Conservation (phyloP, 441 rosid species). For the Populus trichocarpa region DNA sequence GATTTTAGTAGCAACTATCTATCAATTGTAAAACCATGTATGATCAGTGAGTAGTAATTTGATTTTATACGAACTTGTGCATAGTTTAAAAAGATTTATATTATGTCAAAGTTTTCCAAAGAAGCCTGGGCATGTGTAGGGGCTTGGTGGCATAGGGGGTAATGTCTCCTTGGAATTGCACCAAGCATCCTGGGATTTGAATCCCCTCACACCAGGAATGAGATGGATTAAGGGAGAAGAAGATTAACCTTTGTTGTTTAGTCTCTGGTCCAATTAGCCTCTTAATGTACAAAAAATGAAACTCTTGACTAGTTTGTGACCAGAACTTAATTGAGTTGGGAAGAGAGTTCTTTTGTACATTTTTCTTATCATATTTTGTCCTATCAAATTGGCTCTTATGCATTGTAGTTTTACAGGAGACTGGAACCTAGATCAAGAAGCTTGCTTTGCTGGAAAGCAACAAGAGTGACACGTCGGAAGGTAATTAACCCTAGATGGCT, state of each 20-base stretch:
- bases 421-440: slow-evolving; percentile 88
- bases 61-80: neutral
- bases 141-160: neutral
- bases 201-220: neutral
- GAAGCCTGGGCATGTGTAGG: neutral
- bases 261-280: neutral
- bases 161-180: neutral
- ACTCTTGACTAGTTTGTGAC: neutral
- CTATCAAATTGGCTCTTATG: slow-evolving; percentile 3
- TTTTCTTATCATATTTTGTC: neutral
- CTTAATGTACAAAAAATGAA: neutral
- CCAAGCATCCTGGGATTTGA: neutral
- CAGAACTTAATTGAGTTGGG: neutral
- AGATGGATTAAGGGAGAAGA: neutral
- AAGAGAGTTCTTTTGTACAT: neutral
- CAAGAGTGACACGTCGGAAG: slow-evolving; percentile 71
- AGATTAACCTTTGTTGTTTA: neutral
- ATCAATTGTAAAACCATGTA: neutral
- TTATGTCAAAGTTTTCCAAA: neutral
- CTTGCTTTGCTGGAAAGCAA: slow-evolving; percentile 88
- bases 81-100: too few relatives aligned
- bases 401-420: slow-evolving; percentile 53
- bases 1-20: neutral
- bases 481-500: slow-evolving; percentile 33
- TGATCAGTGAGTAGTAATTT: neutral